These are phyloP conservation scores for Exophiala spinifera DNA, from an alignment of 2,329 filamentous ascomycete genomes.

Conservation along the genomic window DNA sequence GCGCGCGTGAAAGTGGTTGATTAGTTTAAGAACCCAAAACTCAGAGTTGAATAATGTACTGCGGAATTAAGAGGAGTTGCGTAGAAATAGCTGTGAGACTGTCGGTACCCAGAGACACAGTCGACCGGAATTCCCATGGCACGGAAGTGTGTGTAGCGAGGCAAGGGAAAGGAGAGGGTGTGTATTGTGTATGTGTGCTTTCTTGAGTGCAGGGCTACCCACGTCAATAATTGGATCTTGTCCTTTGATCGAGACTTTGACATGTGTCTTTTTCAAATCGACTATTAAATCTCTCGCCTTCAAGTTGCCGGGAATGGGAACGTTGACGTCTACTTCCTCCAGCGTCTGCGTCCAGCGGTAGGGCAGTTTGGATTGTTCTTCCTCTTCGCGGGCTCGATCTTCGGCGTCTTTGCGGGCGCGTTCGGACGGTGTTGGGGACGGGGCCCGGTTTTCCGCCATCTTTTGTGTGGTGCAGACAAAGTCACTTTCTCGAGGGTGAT, in stretches of 20 bases:
- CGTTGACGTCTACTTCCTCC: slow-evolving; percentile 75
- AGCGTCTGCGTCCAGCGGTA: slow-evolving; percentile 99
- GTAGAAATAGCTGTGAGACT: too few relatives aligned
- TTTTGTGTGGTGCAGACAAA: neutral
- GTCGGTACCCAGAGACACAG: too few relatives aligned
- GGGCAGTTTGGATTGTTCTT: slow-evolving; percentile 84
- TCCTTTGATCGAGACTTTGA: slow-evolving; percentile 82
- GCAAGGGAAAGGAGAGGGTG: too few relatives aligned
- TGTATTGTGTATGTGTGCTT: slow-evolving; percentile 1
- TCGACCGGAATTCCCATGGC: too few relatives aligned
- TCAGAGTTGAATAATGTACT: neutral
- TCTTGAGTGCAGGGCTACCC: slow-evolving; percentile 33
- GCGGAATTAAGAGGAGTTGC: too few relatives aligned
- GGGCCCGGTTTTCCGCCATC: slow-evolving; percentile 16
- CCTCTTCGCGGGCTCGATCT: slow-evolving; percentile 68
- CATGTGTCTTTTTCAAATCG: slow-evolving; percentile 72
- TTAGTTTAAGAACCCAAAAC: slow-evolving; percentile 9
- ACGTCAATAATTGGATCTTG: slow-evolving; percentile 81
- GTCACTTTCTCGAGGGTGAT: neutral
- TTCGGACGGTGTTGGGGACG: slow-evolving; percentile 52
- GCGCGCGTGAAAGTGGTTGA: slow-evolving; percentile 1
- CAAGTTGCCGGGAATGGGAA: slow-evolving; percentile 75
- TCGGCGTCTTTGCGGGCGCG: slow-evolving; percentile 56
- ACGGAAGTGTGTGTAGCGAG: too few relatives aligned
- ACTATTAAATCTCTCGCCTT: slow-evolving; percentile 82